Evolutionary conservation across 2,329 filamentous ascomycete species (phyloP), one percentile per base, ranked within the genome.

Genomic region (Capronia epimyces): DNA sequence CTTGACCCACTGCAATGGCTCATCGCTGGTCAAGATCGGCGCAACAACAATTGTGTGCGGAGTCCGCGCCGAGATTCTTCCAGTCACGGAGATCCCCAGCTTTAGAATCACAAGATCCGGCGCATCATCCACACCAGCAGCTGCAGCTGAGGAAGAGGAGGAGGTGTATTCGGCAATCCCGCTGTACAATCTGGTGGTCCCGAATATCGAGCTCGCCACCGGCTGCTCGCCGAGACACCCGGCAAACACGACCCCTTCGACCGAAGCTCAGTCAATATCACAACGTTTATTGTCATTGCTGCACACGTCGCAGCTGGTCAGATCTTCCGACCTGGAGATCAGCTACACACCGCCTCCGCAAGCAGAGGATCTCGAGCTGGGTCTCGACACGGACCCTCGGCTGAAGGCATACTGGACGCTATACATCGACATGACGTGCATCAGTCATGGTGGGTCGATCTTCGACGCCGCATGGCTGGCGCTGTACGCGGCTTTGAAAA

Each of bases 361-460:
- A n/a, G 34, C 45, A 6, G 37, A 49, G 20, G 45, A 52, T 31
- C 41, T 43, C 15, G 67, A 70, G 45, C 46, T 71, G 10, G 67
- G 67, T 22, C 65, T 73, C 25, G 73, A 78, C 50, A 70, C 72
- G 3, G 68, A 72, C 48, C 64, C 70, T 20, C 60, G 82, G 56
- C 69, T 91, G 9, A 91, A 87, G 66, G 93, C 86, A 0, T 97
- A 94, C 68, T 98, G 91, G 93, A 84, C 87, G 8, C 80, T 98
- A 16, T 96, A 95, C 69, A 87, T 98, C 59, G 91, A 97, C 65
- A 77, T 96, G n/a, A 80, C 96, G 64, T 93, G 95, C 70, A 84
- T 98, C 60, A 94, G 88, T 0, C 82, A 95, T 43, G 95, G 93
- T 63, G 59, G 60, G 7, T 57, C 53, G 3, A 81, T 89, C 1